Percentiles rank a stretch among this genome's conserved stretches.
phyloP scores from a whole-genome alignment of 169 alveolate genomes.

The Plasmodium inui region DNA sequence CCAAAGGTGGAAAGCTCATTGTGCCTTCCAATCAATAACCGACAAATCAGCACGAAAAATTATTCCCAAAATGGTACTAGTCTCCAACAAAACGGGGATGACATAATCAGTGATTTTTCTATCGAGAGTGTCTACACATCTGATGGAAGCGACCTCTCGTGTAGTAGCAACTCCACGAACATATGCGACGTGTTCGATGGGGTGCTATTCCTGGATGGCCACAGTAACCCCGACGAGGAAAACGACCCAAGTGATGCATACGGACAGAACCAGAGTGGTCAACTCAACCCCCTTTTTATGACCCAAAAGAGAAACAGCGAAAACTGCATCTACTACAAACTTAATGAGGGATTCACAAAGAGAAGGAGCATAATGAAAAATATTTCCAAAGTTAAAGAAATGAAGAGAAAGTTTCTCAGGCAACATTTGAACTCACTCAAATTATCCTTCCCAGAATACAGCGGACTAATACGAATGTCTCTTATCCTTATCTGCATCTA shows the following conservation, averaged over 20 bases:
- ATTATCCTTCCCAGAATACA: slow-evolving; percentile 78
- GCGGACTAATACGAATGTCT: slow-evolving; percentile 84
- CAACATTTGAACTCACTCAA: slow-evolving; percentile 53
- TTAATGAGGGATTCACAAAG: slow-evolving; percentile 7
- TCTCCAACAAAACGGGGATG: not conserved
- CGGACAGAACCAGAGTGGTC: not conserved
- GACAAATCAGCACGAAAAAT: not conserved
- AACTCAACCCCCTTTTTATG: not conserved
- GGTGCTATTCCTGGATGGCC: not conserved
- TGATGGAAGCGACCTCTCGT: not conserved
- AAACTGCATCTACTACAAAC: not conserved
- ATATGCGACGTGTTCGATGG: not conserved
- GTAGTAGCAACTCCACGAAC: not conserved
- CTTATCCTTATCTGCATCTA: slow-evolving; percentile 82
- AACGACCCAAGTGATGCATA: not conserved
- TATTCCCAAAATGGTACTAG: not conserved
- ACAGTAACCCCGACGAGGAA: not conserved
- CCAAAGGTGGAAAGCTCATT: not conserved
- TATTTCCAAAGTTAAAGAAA: slow-evolving; percentile 29
- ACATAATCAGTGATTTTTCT: not conserved
- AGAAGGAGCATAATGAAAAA: slow-evolving; percentile 26
- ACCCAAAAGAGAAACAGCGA: slow-evolving; percentile 24
- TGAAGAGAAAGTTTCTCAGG: slow-evolving; percentile 42
- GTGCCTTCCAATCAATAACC: not conserved
- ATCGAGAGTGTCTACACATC: not conserved